These are phyloP conservation scores for Marchantia polymorpha DNA, from an alignment of 225 moss, liverwort and hornwort species.

Conservation along the genomic window DNA sequence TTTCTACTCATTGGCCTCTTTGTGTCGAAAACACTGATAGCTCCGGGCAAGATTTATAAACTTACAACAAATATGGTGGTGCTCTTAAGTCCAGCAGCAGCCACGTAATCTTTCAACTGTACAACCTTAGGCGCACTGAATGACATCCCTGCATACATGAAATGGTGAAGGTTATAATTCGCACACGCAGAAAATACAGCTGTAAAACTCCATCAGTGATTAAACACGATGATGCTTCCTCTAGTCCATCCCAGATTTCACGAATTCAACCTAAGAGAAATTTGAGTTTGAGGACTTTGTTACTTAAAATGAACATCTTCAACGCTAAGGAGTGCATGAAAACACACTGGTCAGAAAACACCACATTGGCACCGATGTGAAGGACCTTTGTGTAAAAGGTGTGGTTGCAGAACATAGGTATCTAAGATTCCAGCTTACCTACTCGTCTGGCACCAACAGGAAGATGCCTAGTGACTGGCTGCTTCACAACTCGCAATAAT, in stretches of 20 bases:
- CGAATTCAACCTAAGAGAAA: too few relatives aligned
- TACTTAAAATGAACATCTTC: too few relatives aligned
- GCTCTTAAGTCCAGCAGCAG: slow-evolving; percentile 38
- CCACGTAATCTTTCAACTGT: slow-evolving; percentile 75
- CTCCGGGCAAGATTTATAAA: background rate
- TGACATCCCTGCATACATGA: slow-evolving; percentile 76
- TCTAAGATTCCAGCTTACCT: slow-evolving; percentile 40
- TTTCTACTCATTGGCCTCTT: too few relatives aligned
- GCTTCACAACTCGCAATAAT: slow-evolving; percentile 88
- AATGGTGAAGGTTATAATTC: background rate
- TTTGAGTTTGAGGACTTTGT: too few relatives aligned
- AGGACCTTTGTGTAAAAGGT: background rate
- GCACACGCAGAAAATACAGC: background rate
- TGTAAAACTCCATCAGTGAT: too few relatives aligned
- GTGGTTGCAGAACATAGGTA: too few relatives aligned
- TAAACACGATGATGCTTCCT: too few relatives aligned
- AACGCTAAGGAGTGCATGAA: too few relatives aligned
- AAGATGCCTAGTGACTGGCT: slow-evolving; percentile 91
- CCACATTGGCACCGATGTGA: background rate
- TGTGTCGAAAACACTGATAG: too few relatives aligned
- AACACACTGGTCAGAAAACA: background rate
- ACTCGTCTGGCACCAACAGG: slow-evolving; percentile 86
- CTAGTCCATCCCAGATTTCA: too few relatives aligned
- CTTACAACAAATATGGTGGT: slow-evolving; percentile 86
- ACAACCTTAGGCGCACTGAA: slow-evolving; percentile 98